Conservation (phyloP, 1,284 basidiomycete species). For the Heterobasidion annosum region DNA sequence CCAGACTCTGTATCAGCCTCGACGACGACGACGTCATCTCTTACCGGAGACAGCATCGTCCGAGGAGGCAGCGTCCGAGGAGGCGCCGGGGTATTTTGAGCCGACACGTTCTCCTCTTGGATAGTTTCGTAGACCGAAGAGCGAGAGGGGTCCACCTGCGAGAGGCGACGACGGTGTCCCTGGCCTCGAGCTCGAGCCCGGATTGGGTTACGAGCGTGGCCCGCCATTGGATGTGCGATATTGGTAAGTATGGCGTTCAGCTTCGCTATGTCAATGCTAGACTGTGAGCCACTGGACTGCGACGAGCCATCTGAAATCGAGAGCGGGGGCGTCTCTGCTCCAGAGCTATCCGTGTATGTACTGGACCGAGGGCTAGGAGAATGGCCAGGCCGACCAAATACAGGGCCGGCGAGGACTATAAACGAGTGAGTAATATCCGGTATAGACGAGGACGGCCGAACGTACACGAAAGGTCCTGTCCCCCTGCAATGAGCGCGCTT, state of each 20-base stretch:
- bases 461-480: conserved; percentile 51
- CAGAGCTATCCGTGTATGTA: conserved; percentile 56
- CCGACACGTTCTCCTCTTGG: conserved; percentile 50
- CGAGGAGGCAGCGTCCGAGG: conserved; percentile 10
- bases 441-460: conserved; percentile 20
- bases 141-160: conserved; percentile 37
- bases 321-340: conserved; percentile 61
- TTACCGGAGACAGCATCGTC: conserved; percentile 7
- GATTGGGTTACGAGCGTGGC: conserved; percentile 21
- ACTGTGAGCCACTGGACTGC: conserved; percentile 60
- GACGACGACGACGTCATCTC: conserved; percentile 43
- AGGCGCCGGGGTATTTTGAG: conserved; percentile 27
- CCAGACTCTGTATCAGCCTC: conserved; percentile 42
- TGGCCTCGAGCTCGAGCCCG: conserved; percentile 50
- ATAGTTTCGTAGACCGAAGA: conserved; percentile 73
- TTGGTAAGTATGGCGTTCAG: conserved; percentile 49
- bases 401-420: conserved; percentile 31
- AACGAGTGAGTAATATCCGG: conserved; percentile 3
- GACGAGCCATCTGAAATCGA: conserved; percentile 56
- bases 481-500: conserved; percentile 48
- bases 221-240: conserved; percentile 23
- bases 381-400: conserved; percentile 50
- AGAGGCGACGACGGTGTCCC: conserved; percentile 62
- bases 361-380: conserved; percentile 54
- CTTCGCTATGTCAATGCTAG: conserved; percentile 63